Base-by-base conservation (phyloP, 2,329 filamentous ascomycete genomes). In the Septoria linicola region DNA sequence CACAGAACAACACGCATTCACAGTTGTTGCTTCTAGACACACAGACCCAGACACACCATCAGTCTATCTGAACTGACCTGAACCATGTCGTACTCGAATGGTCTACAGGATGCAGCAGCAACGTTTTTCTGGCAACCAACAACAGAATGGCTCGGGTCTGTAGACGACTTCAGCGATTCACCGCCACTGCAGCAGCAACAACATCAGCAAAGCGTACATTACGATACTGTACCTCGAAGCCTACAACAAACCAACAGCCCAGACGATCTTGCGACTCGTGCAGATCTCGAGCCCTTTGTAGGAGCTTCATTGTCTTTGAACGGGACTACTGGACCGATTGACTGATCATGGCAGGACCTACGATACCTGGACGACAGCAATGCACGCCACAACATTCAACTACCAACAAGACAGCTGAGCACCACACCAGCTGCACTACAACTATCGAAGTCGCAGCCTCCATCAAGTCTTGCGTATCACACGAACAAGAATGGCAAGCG, bases 401-500 rank as follows among this genome's bases (percentile, higher is more conserved):
- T 6, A 36, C 42, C n/a, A 31, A 13, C n/a, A 27, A 23, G 21
- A 45, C 43, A 13, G 41, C 32, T 42, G 41, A n/a, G 49, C 41
- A 19, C 44, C 21, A 21, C 43, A 36, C 41, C 55, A 8, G 11
- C 52, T 23, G 59, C n/a, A n/a, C n/a, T 62, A 52, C 25, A 36
- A 13, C 23, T 25, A 17, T 47, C 44, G n/a, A 39, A 39, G 14
- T 37, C 44, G 34, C 44, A 47, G 11, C 44, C 44, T 3, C 11
- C 5, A n/a, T 14, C 44, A 31, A 39, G 34, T 31, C 35, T 39
- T 14, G 34, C 35, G 25, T 21, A 37, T 17, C 17, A 30, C 35
- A 10, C 35, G 20, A 51, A 53, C 34, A 47, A 59, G 66, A 57
- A 53, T 43, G 57, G 58, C 53, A 64, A 64, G 51, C 60, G 62